A percentile compares a stretch with the other conserved stretches of the same genome.
phyloP scores from a whole-genome alignment of 108 stramenopile species.

The Thalassiosira profunda region DNA sequence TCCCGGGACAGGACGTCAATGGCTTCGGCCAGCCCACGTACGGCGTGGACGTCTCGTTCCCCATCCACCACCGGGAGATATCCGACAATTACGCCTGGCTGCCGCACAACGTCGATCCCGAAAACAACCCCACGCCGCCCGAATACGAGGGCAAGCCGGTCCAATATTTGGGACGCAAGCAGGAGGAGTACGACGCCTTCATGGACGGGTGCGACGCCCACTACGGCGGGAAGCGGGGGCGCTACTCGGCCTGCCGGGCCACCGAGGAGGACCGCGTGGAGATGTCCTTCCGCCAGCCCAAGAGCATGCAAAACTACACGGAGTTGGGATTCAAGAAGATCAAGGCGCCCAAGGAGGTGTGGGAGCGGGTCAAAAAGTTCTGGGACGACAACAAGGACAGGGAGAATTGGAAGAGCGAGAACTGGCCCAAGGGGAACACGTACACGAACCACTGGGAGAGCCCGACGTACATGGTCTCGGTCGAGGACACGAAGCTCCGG shows the following conservation, averaged over 20 bases:
- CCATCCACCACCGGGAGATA: conserved; percentile 69
- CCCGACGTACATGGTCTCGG: conserved; percentile 71
- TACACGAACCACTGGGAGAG: conserved; percentile 78
- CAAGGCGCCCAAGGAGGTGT: conserved; percentile 59
- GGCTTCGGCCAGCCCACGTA: conserved; percentile 53
- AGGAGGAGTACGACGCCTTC: conserved; percentile 59
- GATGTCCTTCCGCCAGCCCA: conserved; percentile 81
- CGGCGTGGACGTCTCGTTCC: conserved; percentile 88
- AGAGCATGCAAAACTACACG: conserved; percentile 80
- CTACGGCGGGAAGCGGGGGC: conserved; percentile 44
- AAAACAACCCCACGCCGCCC: conserved; percentile 37
- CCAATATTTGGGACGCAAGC: conserved; percentile 70
- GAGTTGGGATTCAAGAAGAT: conserved; percentile 71
- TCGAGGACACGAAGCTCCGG: conserved; percentile 63
- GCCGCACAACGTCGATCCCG: conserved; percentile 73
- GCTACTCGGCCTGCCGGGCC: conserved; percentile 25
- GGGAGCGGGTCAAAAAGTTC: conserved; percentile 60
- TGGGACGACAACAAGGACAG: conserved; percentile 75
- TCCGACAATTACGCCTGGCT: conserved; percentile 85
- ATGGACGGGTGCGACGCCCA: conserved; percentile 60
- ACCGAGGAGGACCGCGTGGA: conserved; percentile 81
- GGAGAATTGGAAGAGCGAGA: conserved; percentile 40
- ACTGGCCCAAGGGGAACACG: conserved; percentile 76
- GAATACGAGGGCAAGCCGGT: conserved; percentile 63
- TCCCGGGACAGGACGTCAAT: conserved; percentile 15